Base-by-base conservation (phyloP, 345 rosid species). In the Bretschneidera sinensis region DNA sequence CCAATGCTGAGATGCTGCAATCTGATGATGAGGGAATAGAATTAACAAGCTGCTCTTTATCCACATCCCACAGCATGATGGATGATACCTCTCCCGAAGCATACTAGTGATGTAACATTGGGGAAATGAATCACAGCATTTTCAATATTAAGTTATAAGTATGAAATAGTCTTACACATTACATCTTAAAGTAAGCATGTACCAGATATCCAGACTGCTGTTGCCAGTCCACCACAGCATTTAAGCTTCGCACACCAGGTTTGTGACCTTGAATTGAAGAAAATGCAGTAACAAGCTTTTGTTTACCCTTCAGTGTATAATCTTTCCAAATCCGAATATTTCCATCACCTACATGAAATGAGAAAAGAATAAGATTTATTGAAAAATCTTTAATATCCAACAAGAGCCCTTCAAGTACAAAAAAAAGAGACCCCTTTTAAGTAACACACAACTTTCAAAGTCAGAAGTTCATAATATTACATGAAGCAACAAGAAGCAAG, bases 211-310 rank as follows among this genome's bases (percentile, higher is more conserved):
- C 98, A 63, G 99, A 95, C 72, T 82, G 96, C 68, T 91, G 98
- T 77, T 95, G 99, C 99, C 99, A 95, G 78, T 95, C 99, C 62
- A 95, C 89, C 48, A 91, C 99, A 62, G 96, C 88, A 68, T 87
- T 95, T 77, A 84, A 61, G 78, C 84, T 77, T 61, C 86, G 80
- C 54, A 76, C 84, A 48, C 95, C 86, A 45, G 91, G 94, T 76
- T 91, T 88, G 70, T 91, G 96, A 53, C 96, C 95, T 73, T 78
- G 99, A 71, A 88, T 80, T 31, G 98, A 86, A 85, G 99, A 82
- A 82, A 91, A 95, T 57, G 94, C 95, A 31, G 99, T 83, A 54
- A 91, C 96, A 63, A 95, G 91, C 77, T 85, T 91, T 74, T 91
- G 98, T 62, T 83, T 76, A 57, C 89, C 95, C 72, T 74, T 86